Base-by-base conservation (phyloP, 208 protist genomes). In the Leishmania lainsoni region DNA sequence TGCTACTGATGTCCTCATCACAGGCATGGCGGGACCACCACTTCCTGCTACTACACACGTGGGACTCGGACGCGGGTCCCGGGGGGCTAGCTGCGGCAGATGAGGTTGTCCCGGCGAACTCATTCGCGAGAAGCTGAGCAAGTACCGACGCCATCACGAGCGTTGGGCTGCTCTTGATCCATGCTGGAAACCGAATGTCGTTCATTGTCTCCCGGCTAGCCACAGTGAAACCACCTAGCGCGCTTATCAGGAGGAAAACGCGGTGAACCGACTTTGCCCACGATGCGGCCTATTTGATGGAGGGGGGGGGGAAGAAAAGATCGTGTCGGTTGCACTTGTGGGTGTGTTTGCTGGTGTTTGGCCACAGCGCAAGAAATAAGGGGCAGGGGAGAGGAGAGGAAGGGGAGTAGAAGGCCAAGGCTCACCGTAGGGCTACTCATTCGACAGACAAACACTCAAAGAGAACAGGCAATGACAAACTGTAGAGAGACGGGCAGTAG, bases 141-240 rank as follows among this genome's bases (percentile, higher is more conserved):
- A 96, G 86, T 75, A 86, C 85, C 17, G 80, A 81, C 14, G 90
- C 86, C 79, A 95, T 89, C 29, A 87, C 84, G 66, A 97, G 85
- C 45, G 89, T 86, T 8, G 94, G 87, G 42, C 91, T 90, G 58
- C 74, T 82, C n/a, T 81, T 78, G 22, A 94, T 87, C 94, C 94
- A 97, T 6, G 69, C 26, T 0, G 94, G 92, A 71, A 97, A 94
- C 6, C 77, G 82, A 63, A 95, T 93, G 51, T 97, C 91, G 39
- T 97, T 85, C 94, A 97, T 97, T 10, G n/a, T 58, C 51, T 35
- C 51, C 16, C 26, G n/a, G 39, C 22, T 9, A 0, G 39, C 14
- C 6, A 54, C 70, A 56, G 48, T 39, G 9, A 32, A n/a, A 52
- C 22, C 56, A 14, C 5, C 22, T 54, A 56, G 10, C 10, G 29